Base-by-base conservation (phyloP, 768 basidiomycete genomes). In the Suillus placidus region DNA sequence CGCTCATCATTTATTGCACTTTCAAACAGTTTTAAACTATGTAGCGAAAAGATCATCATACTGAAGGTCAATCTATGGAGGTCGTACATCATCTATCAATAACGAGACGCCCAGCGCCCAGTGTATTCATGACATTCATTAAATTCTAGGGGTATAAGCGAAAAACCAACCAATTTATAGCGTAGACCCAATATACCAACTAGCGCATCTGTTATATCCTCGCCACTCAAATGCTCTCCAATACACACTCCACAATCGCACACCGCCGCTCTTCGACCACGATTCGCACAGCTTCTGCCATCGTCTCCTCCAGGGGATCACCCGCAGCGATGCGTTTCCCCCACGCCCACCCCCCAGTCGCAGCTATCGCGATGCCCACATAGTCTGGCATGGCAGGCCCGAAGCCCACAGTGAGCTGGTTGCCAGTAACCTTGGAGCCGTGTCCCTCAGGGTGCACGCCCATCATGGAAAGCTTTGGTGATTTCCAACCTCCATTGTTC, bases 401-500 rank as follows among this genome's bases (percentile, higher is more conserved):
- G 68, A 92, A 90, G 0, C 88, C 87, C 14, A 87, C 83, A 8
- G 87, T 83, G 1, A 92, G 82, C 58, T 83, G 77, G 8, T 80
- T 79, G 0, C 84, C 86, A 1, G 79, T 71, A 0, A 72, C 70
- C 0, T 74, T 77, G 9, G 84, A 80, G 3, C 88, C 89, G 52
- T 84, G 73, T 0, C 90, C 89, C 0, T 71, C 67, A 0, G 90
- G 90, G 68, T 92, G 85, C 0, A 91, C 83, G 4, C 84, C 84
- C 10, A 89, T 76, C 86, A 91, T 85, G 0, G 88, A 90, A 16
- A 84, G 69, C 67, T 82, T 85, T 4, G 90, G 90, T 0, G 88
- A 85, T 69, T 80, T 86, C 88, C 88, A 89, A 0, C 88, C 89
- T 0, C 88, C 89, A 64, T 92, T 92, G 72, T 91, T 91, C 16